Conservation (phyloP, 129 eudicot genomes). For the Arctium lappa region DNA sequence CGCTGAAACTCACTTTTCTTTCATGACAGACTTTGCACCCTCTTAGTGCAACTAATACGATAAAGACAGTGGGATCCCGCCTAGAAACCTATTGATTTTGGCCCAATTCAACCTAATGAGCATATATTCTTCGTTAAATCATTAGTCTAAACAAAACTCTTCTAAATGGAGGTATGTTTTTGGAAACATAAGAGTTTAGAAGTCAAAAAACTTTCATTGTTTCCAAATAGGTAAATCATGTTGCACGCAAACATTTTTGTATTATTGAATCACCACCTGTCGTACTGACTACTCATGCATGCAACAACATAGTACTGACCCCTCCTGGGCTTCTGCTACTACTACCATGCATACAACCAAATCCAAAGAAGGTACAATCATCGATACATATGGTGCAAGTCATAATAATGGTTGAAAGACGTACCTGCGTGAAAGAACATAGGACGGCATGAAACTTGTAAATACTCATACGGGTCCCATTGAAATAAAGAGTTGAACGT, state of each 20-base stretch:
- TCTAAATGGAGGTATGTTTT: not conserved
- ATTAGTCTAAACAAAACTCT: not conserved
- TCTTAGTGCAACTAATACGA: not conserved
- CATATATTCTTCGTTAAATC: not conserved
- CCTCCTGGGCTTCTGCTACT: not conserved
- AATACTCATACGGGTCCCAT: slow-evolving; percentile 19
- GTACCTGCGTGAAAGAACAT: not conserved
- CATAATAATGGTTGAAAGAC: not conserved
- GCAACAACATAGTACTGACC: slow-evolving; percentile 32
- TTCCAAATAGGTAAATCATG: not conserved
- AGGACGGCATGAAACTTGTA: not conserved
- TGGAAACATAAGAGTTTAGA: slow-evolving; percentile 1
- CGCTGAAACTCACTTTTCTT: too few species aligned
- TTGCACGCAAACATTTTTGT: slow-evolving; percentile 17
- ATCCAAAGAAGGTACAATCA: not conserved
- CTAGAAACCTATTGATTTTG: not conserved
- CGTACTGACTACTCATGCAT: slow-evolving; percentile 19
- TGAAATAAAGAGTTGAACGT: not conserved
- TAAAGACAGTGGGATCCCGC: not conserved
- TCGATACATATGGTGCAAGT: not conserved
- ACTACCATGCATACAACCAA: slow-evolving; percentile 2
- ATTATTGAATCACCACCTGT: slow-evolving; percentile 9
- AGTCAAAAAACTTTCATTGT: not conserved
- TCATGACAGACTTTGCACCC: too few species aligned
- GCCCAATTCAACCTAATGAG: not conserved